Conservation (phyloP, 2,329 filamentous ascomycete genomes). For the Ceratocystis ficicola region DNA sequence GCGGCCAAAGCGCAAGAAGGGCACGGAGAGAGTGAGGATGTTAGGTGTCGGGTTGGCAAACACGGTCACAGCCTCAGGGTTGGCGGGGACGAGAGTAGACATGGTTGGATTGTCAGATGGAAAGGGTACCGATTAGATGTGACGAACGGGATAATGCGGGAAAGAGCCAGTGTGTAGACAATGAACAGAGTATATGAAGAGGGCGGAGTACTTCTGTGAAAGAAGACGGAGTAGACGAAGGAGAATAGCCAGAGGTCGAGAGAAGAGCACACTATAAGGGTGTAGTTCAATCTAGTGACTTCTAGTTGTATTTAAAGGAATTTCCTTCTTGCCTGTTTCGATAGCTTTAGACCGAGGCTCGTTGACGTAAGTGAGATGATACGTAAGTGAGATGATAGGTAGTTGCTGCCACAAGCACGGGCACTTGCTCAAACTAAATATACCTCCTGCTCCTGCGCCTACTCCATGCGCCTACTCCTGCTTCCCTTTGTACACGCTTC, state of each 20-base stretch:
- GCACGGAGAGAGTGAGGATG: constrained; percentile 66
- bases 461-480: no score
- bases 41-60: constrained; percentile 73
- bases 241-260: no score
- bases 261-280: no score
- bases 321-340: background rate
- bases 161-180: background rate
- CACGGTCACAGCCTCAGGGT: constrained; percentile 77
- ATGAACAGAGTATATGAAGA: background rate
- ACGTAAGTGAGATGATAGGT: background rate
- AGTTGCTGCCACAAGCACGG: background rate
- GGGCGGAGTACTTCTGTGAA: no score
- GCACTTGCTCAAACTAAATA: background rate
- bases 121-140: background rate
- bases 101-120: background rate
- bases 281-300: no score
- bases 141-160: background rate
- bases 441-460: no score
- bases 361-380: background rate
- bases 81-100: constrained; percentile 45
- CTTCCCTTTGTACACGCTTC: background rate
- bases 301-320: background rate
- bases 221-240: no score
- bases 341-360: background rate
- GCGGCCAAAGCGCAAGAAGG: constrained; percentile 68